Evolutionary conservation across 2,329 filamentous ascomycete species (phyloP), one percentile per base, ranked within the genome.

Genomic region (Orbilia javanica): DNA sequence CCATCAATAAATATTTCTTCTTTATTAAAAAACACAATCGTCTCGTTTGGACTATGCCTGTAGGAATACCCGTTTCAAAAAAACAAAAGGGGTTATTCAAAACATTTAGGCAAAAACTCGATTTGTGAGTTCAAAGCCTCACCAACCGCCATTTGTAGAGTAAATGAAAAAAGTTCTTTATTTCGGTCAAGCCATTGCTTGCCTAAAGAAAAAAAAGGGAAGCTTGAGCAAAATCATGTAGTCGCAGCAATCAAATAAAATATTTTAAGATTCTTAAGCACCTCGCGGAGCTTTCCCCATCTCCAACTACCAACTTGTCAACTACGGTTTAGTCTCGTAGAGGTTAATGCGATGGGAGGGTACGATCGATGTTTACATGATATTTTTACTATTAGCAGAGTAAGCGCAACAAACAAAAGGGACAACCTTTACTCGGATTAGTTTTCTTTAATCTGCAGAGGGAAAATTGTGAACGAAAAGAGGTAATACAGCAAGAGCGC

Each of bases 371-470:
- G 18, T 44, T 44, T 60, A 42, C 31, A 39, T 18, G 53, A 34
- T 34, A 5, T 18, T 60, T 22, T 60, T 60, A 25, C 53, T 60
- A 60, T 39, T 39, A 22, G 52, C n/a, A 36, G 29, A 44, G 42
- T 44, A 20, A 44, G 42, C 42, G 42, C 42, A 31, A 53, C 13
- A 15, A 10, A 22, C 10, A 60, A 60, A 42, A 39, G 27, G 2
- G 34, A 60, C 18, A 60, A 60, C 48, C 25, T 57, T 67, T 13
- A 22, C 29, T 66, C 39, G n/a, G 42, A 63, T 75, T 68, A 68
- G 64, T 68, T 52, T 53, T 60, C 20, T 50, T 25, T 50, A 25
- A 25, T 50, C 46, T 50, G 18, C 20, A 20, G 46, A 20, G 22
- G n/a, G 20, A 70, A 60, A 25, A 11, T 44, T 68, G 52, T 1